Percentiles rank a stretch among this genome's conserved stretches.
phyloP scores from a whole-genome alignment of 2,329 filamentous ascomycete species.

The Biscogniauxia marginata region DNA sequence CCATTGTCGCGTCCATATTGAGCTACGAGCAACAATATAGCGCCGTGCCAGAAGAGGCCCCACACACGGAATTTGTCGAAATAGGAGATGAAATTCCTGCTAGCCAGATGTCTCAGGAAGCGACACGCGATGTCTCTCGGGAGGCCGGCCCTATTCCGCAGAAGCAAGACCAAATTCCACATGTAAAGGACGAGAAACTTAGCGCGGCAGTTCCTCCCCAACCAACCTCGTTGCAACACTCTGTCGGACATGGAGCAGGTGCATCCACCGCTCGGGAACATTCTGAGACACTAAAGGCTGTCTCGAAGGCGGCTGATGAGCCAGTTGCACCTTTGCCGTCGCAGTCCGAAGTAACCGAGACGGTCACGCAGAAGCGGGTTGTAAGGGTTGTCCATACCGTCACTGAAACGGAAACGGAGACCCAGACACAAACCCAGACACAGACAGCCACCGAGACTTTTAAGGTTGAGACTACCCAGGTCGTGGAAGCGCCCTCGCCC shows the following conservation, averaged over 20 bases:
- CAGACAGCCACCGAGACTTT: conserved; percentile 33
- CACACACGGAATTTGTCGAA: neutral
- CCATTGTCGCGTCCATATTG: neutral
- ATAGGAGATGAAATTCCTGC: neutral
- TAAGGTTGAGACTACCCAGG: conserved; percentile 14
- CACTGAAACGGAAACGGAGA: conserved; percentile 28
- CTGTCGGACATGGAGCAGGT: no score
- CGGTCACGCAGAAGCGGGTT: conserved; percentile 15
- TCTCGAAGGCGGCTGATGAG: neutral
- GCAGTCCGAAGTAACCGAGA: conserved; percentile 16
- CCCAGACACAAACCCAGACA: conserved; percentile 33
- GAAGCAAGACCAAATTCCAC: neutral
- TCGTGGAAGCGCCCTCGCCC: conserved; percentile 2
- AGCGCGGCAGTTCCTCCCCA: conserved; percentile 4
- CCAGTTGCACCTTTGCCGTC: neutral
- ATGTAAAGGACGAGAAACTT: neutral
- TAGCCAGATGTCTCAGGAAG: neutral
- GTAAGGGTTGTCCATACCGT: conserved; percentile 23
- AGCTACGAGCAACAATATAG: neutral
- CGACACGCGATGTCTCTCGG: neutral
- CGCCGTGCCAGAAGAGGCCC: neutral
- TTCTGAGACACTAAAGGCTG: neutral
- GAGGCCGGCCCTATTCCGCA: no score
- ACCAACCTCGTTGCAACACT: no score
- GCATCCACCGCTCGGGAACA: no score